Evolutionary conservation across 495 filamentous ascomycete species (phyloP).

Genomic region (Tuber melanosporum): DNA sequence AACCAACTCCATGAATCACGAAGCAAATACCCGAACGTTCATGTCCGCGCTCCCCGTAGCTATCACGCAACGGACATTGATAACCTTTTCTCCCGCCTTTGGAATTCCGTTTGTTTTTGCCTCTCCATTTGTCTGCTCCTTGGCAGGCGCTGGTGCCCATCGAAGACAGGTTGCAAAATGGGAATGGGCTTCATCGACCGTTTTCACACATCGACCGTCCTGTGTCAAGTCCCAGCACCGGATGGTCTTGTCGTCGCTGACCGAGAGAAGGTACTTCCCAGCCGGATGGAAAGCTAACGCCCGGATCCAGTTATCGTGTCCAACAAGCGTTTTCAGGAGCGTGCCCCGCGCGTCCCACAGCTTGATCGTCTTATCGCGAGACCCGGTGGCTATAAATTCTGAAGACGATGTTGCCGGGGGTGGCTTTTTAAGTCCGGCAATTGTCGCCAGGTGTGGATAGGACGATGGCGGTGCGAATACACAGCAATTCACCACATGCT

Average conservation of each 20-base stretch:
- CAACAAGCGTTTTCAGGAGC: constrained; percentile 75
- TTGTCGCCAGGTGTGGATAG: constrained; percentile 66
- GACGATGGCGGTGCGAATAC: constrained; percentile 74
- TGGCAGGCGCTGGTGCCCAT: constrained; percentile 79
- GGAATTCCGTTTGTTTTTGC: constrained; percentile 54
- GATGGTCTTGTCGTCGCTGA: constrained; percentile 83
- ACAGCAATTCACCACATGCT: constrained; percentile 84
- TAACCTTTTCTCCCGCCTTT: constrained; percentile 42
- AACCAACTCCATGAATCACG: constrained; percentile 17
- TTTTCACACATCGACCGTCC: constrained; percentile 84
- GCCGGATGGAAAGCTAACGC: constrained; percentile 85
- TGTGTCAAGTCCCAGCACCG: constrained; percentile 93
- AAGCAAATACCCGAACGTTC: constrained; percentile 56
- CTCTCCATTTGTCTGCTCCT: constrained; percentile 50
- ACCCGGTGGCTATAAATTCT: constrained; percentile 87
- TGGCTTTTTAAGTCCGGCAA: constrained; percentile 80
- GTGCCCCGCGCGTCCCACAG: constrained; percentile 85
- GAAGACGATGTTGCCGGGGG: constrained; percentile 65
- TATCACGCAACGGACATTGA: constrained; percentile 56
- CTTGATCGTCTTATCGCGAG: constrained; percentile 83
- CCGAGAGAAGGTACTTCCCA: constrained; percentile 83
- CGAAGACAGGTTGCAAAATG: constrained; percentile 83
- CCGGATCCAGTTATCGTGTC: constrained; percentile 96
- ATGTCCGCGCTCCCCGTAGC: constrained; percentile 59
- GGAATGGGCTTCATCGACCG: constrained; percentile 67